Evolutionary conservation across 2,329 filamentous ascomycete species (phyloP), one percentile per base, ranked within the genome.

Genomic region (Blastomyces parvus): DNA sequence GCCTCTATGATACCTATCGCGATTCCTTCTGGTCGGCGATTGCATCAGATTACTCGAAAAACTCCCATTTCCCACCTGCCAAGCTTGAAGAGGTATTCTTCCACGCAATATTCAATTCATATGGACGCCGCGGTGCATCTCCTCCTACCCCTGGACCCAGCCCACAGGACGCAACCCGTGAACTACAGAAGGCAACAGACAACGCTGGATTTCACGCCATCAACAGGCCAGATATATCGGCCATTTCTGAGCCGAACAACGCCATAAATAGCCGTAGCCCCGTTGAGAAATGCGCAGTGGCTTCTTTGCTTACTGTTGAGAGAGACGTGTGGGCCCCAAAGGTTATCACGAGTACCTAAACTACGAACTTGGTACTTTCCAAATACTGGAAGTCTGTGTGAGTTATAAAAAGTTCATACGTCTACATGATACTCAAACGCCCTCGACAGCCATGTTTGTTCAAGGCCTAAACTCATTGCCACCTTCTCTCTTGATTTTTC

Each of bases 21-120:
- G 80, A 82, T 60, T 83, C 84, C 9, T 92, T 93, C 77, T 93
- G 89, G 89, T 80, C 83, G 42, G 81, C 83, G 58, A 83, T 93
- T 44, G 88, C 88, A 38, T 79, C 83, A 33, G 88, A 91, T 69
- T 92, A 92, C 70, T 68, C 70, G 9, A 65, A 63, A n/a, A 64
- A 65, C 7, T 48, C 46, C 5, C 48, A 61, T n/a, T 62, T 69
- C 38, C 62, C 68, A 27, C 63, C 63, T 2, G 60, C 61, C n/a
- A 66, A 67, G 38, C 64, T 71, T 13, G 70, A 71, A 60, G 65
- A 68, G 22, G 66, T 67, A 48, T 70, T 71, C 57, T 64, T 70
- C 46, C 57, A 65, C 55, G 50, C 61, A 44, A 64, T 57, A 17
- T 50, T 66, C 30, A 56, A 64, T 13, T 60, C 63, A 2, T 50